phyloP scores from a whole-genome alignment of 2,329 filamentous ascomycete genomes.

The Penicillium sp. region DNA sequence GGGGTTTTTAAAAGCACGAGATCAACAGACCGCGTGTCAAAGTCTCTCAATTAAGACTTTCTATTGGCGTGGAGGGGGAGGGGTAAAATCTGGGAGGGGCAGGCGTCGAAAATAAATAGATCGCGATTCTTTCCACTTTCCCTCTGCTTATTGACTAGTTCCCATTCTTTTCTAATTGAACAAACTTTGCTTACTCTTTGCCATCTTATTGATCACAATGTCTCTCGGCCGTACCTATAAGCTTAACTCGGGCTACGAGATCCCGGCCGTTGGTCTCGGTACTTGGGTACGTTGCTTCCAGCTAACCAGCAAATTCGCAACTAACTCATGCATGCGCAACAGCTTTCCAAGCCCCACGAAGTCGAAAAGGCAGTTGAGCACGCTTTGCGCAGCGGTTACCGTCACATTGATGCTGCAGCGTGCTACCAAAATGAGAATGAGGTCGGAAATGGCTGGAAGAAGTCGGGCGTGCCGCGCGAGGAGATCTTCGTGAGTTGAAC shows the following conservation, averaged over 20 bases:
- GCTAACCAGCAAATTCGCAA: neutral
- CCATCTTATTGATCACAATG: conserved; percentile 20
- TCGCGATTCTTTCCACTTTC: neutral
- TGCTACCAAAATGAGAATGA: conserved; percentile 35
- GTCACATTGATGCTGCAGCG: conserved; percentile 49
- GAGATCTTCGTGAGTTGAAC: conserved; percentile 30
- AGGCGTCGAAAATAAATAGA: neutral
- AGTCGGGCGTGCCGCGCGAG: conserved; percentile 32
- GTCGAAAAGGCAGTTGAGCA: conserved; percentile 50
- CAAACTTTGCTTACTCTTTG: no score
- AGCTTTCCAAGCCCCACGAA: conserved; percentile 41
- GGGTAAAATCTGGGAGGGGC: conserved; percentile 1
- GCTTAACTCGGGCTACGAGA: conserved; percentile 44
- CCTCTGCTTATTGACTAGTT: neutral
- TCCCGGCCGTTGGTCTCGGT: conserved; percentile 45
- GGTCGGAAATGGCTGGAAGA: conserved; percentile 34
- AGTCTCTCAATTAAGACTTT: neutral
- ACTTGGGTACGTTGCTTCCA: conserved; percentile 35
- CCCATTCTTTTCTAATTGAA: no score
- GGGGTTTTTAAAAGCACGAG: neutral
- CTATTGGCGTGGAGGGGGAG: conserved; percentile 3
- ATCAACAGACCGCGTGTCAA: conserved; percentile 6
- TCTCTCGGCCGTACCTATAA: conserved; percentile 38
- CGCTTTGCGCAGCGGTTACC: conserved; percentile 42
- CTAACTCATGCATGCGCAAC: neutral